Evolutionary conservation across 1,139 yeast genomes (phyloP).

Genomic region (Sugiyamaella grinbergsii): DNA sequence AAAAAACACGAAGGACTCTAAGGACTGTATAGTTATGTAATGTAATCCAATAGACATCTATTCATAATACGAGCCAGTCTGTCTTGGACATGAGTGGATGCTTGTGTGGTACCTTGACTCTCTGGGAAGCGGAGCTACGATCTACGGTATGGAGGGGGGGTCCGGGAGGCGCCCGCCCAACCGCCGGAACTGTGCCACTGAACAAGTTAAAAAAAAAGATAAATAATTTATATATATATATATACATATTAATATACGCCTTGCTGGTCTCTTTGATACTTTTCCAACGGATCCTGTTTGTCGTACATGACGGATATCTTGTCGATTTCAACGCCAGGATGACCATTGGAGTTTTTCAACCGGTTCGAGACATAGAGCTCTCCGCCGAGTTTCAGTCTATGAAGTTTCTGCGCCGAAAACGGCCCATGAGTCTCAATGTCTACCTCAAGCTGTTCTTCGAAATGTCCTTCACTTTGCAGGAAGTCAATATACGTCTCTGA

Average conservation of each 20-base stretch:
- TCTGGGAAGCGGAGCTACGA: too few species aligned
- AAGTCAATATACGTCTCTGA: conserved; percentile 37
- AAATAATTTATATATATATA: neutral
- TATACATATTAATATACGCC: neutral
- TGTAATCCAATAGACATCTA: neutral
- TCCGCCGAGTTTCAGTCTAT: conserved; percentile 30
- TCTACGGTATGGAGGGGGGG: too few species aligned
- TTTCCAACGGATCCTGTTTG: conserved; percentile 25
- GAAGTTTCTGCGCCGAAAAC: conserved; percentile 32
- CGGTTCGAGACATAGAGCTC: conserved; percentile 29
- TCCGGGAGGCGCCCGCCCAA: too few species aligned
- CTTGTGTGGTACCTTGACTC: too few species aligned
- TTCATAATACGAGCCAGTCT: too few species aligned
- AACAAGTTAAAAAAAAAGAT: too few species aligned
- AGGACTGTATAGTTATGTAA: conserved; percentile 32
- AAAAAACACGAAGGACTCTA: conserved; percentile 26
- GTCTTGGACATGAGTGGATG: too few species aligned
- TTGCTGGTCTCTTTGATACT: conserved; percentile 25
- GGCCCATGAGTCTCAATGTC: conserved; percentile 45
- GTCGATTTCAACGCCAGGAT: conserved; percentile 41
- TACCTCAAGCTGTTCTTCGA: conserved; percentile 38
- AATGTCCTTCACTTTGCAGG: conserved; percentile 34
- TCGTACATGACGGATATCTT: conserved; percentile 20
- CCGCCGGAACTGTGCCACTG: too few species aligned
- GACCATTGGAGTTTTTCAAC: conserved; percentile 38